Evolutionary conservation across 202 grass and related monocot genomes (phyloP).

Genomic region (Digitaria exilis): DNA sequence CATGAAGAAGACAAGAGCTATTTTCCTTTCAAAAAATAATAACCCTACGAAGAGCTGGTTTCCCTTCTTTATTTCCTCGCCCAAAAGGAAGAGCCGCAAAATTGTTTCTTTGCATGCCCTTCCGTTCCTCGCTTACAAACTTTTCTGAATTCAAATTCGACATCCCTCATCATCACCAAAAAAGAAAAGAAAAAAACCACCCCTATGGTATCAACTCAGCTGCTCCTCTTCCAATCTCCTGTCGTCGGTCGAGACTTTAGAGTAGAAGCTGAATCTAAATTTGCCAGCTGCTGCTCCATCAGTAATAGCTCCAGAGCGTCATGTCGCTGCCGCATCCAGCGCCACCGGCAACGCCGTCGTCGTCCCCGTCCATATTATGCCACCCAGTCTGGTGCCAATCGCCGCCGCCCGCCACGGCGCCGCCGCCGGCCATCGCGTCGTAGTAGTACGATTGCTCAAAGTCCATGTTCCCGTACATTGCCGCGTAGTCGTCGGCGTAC

Average conservation of each 20-base stretch:
- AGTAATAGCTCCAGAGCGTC: conserved; percentile 53
- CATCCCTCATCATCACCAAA: too few species aligned
- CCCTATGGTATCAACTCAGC: background rate
- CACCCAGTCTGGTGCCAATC: conserved; percentile 14
- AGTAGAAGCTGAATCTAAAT: background rate
- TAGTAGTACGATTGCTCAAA: conserved; percentile 42
- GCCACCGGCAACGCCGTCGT: conserved; percentile 23
- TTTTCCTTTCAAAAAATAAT: background rate
- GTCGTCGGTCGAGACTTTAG: background rate
- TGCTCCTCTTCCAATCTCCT: conserved; percentile 4
- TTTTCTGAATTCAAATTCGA: background rate
- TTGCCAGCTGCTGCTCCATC: background rate
- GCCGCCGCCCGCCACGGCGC: background rate
- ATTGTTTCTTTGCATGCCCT: background rate
- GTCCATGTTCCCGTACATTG: conserved; percentile 34
- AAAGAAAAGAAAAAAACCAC: background rate
- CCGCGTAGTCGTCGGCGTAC: background rate
- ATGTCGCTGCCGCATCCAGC: conserved; percentile 14
- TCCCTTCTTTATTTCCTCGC: background rate
- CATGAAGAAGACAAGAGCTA: background rate
- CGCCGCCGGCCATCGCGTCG: conserved; percentile 15
- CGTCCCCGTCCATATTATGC: conserved; percentile 32
- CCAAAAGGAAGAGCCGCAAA: background rate
- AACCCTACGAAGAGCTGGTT: background rate
- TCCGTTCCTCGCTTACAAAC: conserved; percentile 20